These are phyloP conservation scores for Candida sp. DNA, from an alignment of 1,139 yeast species.

Conservation along the genomic window DNA sequence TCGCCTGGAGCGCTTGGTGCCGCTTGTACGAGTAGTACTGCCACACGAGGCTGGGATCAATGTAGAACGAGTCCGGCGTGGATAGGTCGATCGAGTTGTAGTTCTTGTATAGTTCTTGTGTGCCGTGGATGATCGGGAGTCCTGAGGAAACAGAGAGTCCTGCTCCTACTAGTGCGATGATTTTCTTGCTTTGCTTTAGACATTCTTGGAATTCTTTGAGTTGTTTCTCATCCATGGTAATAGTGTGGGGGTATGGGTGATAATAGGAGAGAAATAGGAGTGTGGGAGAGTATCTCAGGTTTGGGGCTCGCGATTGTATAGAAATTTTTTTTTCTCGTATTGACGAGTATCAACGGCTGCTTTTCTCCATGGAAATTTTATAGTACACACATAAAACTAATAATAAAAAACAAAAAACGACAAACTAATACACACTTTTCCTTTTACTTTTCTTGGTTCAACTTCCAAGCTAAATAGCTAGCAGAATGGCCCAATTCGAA, in stretches of 20 bases:
- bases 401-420: not conserved
- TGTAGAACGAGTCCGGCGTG: constrained; percentile 87
- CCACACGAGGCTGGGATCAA: constrained; percentile 90
- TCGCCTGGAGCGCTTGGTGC: constrained; percentile 62
- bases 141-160: constrained; percentile 85
- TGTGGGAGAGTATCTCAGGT: too few species aligned
- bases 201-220: constrained; percentile 60
- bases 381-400: not conserved
- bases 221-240: constrained; percentile 13
- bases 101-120: constrained; percentile 79
- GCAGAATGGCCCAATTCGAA: constrained; percentile 67
- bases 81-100: constrained; percentile 85
- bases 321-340: not conserved
- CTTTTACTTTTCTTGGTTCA: constrained; percentile 6
- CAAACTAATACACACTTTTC: not conserved
- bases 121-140: constrained; percentile 71
- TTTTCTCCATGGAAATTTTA: not conserved
- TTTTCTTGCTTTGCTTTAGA: constrained; percentile 52
- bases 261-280: too few species aligned
- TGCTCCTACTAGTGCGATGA: constrained; percentile 83
- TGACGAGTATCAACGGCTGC: too few species aligned
- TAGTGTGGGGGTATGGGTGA: not conserved
- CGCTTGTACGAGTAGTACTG: constrained; percentile 81
- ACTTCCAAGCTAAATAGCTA: constrained; percentile 71
- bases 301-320: too few species aligned